phyloP scores from a whole-genome alignment of 805 yeast genomes.

The Brettanomyces bruxellensis region DNA sequence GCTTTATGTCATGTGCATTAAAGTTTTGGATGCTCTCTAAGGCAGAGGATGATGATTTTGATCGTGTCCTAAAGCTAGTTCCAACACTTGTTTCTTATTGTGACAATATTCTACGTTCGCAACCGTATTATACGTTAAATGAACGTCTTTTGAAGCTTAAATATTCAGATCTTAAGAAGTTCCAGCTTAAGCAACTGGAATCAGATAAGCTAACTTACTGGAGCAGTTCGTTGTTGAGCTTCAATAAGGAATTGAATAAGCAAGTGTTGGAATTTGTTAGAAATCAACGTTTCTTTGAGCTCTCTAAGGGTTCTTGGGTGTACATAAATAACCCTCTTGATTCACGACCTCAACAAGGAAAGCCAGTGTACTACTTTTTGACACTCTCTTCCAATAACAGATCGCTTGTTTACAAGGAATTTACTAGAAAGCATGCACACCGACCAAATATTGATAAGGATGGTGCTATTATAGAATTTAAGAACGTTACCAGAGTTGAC shows the following conservation, averaged over 20 bases:
- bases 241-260: conserved; percentile 38
- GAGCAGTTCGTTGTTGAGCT: conserved; percentile 34
- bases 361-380: conserved; percentile 38
- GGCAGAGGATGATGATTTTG: conserved; percentile 44
- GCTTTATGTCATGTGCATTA: conserved; percentile 47
- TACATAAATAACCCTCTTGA: conserved; percentile 46
- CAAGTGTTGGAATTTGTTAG: conserved; percentile 66
- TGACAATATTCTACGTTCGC: conserved; percentile 36
- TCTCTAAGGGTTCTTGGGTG: conserved; percentile 79
- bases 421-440: conserved; percentile 32
- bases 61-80: conserved; percentile 39
- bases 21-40: conserved; percentile 58
- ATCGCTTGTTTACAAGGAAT: conserved; percentile 53
- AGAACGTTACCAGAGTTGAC: conserved; percentile 41
- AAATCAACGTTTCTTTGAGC: conserved; percentile 63
- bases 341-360: conserved; percentile 17
- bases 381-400: conserved; percentile 61
- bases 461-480: conserved; percentile 40
- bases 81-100: conserved; percentile 27
- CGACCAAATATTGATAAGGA: conserved; percentile 56
- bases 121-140: conserved; percentile 20
- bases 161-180: conserved; percentile 42
- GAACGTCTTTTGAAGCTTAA: conserved; percentile 15
- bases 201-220: conserved; percentile 31
- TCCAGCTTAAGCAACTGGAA: conserved; percentile 41